Evolutionary conservation across 2,329 filamentous ascomycete genomes (phyloP), one percentile per base, ranked within the genome.

Genomic region (Hirsutella thompsonii): DNA sequence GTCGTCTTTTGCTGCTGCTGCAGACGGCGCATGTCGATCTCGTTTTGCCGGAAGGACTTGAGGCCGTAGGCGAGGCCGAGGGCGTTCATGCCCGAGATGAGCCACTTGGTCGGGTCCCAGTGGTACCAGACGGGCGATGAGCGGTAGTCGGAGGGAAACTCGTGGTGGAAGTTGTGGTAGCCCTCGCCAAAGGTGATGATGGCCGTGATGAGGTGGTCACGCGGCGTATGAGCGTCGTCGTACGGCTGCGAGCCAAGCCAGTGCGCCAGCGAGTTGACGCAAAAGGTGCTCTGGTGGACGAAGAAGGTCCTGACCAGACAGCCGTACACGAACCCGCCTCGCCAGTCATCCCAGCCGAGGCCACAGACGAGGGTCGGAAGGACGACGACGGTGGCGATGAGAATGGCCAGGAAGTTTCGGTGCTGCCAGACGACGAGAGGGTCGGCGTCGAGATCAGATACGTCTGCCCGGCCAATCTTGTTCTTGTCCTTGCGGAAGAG

Each of bases 81-180:
- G 13, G 8, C 3, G 4, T 16, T 3, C 14, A 34, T 2, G 32
- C 4, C 32, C 8, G 32, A 3, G 69, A 93, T 93, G 58, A 68
- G 73, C 85, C 85, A 92, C 70, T 93, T 93, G 61, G 86, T 93
- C 37, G 86, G 86, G 61, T 93, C 86, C 57, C 92, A 93, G 59
- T 92, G 86, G 67, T 79, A 82, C 85, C 86, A 93, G 63, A 87
- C 72, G 52, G 92, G 90, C 46, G 85, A 86, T 59, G 93, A 93
- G 59, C 86, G 84, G 76, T 92, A 93, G 63, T 93, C 86, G 11
- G 84, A 90, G 41, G 86, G 86, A 66, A 93, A 93, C 63, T 93
- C 86, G 72, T 93, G 86, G 67, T 93, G 86, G 74, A 93, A 93
- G 74, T 93, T 93, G 74, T 93, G 86, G 69, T 93, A 93, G 23